Base-by-base conservation (phyloP, 345 rosid species). In the Sonneratia alba region DNA sequence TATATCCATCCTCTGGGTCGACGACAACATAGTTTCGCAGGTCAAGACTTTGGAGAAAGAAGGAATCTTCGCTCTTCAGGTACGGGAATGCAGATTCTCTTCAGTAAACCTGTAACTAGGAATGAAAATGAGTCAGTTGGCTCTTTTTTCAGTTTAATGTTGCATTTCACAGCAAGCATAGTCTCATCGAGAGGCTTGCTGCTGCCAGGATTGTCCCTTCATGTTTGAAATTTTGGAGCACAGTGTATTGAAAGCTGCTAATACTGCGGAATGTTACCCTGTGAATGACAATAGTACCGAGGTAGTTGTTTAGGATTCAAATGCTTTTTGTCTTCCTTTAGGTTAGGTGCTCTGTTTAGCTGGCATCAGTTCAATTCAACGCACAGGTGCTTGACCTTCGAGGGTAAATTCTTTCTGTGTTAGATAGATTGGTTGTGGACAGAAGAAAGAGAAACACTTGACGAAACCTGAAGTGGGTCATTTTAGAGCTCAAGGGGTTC, bases 401-500 rank as follows among this genome's bases (percentile, higher is more conserved):
- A 22, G 66, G 74, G 69, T 66, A 40, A 32, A 36, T 36, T 80
- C 78, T 71, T 83, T 69, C 77, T 78, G 81, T 85, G 91, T 55
- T 82, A 74, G 83, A 81, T 82, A 94, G 97, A 83, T 92, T 66
- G 98, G 99, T 61, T 92, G 90, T 72, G 96, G 97, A 72, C 96
- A 90, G 77, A 95, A 95, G 91, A 95, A 95, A 79, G 87, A 82
- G 7, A 95, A 95, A 78, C 97, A 95, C 81, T 86, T 95, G 84
- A 89, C 87, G 0, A 92, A 87, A 81, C 96, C 99, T 37, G 96
- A 87, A 80, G 87, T 95, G 57, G 99, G 98, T 53, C 99, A 95
- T 87, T 95, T 92, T 75, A 90, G 99, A 83, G 93, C 96, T 79
- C 97, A 95, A 73, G 92, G 86, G 67, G 99, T 92, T 81, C 91